Evolutionary conservation across 2,329 filamentous ascomycete genomes (phyloP), one percentile per base, ranked within the genome.

Genomic region (Epichloe bromicola): DNA sequence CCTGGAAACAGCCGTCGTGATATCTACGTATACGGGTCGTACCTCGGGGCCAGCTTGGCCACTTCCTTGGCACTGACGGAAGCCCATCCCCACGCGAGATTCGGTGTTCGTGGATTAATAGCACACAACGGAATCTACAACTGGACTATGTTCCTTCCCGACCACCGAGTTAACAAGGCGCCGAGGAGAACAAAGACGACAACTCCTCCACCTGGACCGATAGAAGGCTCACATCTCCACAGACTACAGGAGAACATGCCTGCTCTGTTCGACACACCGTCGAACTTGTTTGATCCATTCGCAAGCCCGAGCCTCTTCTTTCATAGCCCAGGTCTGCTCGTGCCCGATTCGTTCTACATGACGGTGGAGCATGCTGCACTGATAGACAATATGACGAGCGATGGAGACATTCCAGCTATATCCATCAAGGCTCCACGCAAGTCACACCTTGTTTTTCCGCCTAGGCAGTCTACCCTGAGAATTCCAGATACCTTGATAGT

Each of bases 71-170:
- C 79, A 8, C 63, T 84, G 42, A 83, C 78, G 2, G 78, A 82
- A 60, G 66, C 72, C 1, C 67, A 70, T 43, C 57, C 65, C 2
- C 65, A 74, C 50, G 58, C 64, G 14, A 63, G 58, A 34, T 69
- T 77, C 58, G 69, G 67, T 39, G 67, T 83, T 42, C 70, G 75
- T 10, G 79, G 79, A 7, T 62, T 81, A 34, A 65, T 79, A 15
- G 71, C 73, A 7, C 75, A 75, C 62, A 79, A 83, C 56, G 80
- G 78, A 41, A 71, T 83, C 52, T 83, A 80, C 65, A 75, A 83
- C 65, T 83, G 80, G 80, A 79, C 78, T 51, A 75, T 70, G 61
- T 78, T 82, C 53, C 68, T 80, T 11, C 74, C 75, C 0, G 71
- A 75, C 55, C 75, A 80, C 52, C 69, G 67, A 6, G 62, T 72